These are phyloP conservation scores for Phaffomyces antillensis DNA, from an alignment of 805 yeast genomes.

Conservation along the genomic window DNA sequence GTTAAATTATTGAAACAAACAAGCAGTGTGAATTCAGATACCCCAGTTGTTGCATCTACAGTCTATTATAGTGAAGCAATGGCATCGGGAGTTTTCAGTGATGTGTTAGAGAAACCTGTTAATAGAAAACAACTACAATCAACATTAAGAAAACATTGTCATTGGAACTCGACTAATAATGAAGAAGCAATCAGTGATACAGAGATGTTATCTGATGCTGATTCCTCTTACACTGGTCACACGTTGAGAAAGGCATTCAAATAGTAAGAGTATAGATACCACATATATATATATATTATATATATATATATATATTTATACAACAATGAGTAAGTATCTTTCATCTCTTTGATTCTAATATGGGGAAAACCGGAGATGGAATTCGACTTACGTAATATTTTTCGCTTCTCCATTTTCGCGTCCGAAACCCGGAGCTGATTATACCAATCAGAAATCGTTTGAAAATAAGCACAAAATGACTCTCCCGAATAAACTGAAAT, in stretches of 20 bases:
- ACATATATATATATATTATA: too few relatives aligned
- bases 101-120: slow-evolving; percentile 69
- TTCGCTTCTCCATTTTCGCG: slow-evolving; percentile 7
- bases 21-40: slow-evolving; percentile 63
- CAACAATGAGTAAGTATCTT: too few relatives aligned
- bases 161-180: slow-evolving; percentile 15
- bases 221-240: slow-evolving; percentile 16
- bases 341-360: too few relatives aligned
- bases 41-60: slow-evolving; percentile 74
- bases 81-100: slow-evolving; percentile 41
- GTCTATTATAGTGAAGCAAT: slow-evolving; percentile 65
- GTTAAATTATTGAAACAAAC: slow-evolving; percentile 71
- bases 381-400: too few relatives aligned
- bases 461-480: slow-evolving; percentile 8
- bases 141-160: slow-evolving; percentile 20
- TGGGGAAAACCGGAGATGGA: too few relatives aligned
- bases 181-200: slow-evolving; percentile 25
- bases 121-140: slow-evolving; percentile 13
- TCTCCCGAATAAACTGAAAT: not conserved
- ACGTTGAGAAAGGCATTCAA: too few relatives aligned
- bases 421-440: slow-evolving; percentile 10
- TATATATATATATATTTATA: too few relatives aligned
- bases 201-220: slow-evolving; percentile 27
- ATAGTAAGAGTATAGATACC: too few relatives aligned
- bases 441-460: slow-evolving; percentile 8